Evolutionary conservation across 306 rosid species (phyloP).

Genomic region (Castanea crenata): DNA sequence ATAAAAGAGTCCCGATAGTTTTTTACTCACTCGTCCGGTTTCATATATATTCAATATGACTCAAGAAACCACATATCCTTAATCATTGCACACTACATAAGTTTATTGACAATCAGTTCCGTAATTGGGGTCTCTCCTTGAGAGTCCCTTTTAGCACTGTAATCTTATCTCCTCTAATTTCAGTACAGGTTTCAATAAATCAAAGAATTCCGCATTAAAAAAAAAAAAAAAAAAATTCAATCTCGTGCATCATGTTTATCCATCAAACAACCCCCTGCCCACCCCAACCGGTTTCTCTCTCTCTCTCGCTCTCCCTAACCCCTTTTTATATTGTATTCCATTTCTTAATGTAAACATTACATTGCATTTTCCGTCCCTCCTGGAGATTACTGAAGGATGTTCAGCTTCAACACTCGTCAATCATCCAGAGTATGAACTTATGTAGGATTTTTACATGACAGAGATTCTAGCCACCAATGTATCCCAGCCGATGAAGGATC

Average conservation of each 20-base stretch:
- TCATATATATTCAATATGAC: no score
- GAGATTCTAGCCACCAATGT: constrained; percentile 68
- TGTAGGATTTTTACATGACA: constrained; percentile 2
- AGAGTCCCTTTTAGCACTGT: neutral
- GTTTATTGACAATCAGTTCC: neutral
- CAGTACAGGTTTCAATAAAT: neutral
- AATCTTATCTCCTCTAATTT: neutral
- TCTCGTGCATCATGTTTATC: neutral
- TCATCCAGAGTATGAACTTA: constrained; percentile 15
- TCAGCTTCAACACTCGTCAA: constrained; percentile 10
- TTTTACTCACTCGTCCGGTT: no score
- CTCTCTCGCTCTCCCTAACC: neutral
- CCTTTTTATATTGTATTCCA: neutral
- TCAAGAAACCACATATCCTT: no score
- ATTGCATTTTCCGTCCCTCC: neutral
- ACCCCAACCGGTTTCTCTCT: neutral
- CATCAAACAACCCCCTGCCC: neutral
- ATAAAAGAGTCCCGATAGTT: neutral
- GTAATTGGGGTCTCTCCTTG: neutral
- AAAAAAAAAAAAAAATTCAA: neutral
- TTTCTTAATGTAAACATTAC: no score
- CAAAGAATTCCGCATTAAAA: neutral
- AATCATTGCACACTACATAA: no score
- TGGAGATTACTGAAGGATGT: constrained; percentile 8
- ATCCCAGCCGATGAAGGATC: constrained; percentile 77